phyloP scores from a whole-genome alignment of 129 eudicot genomes.

The Gnaphalium uliginosum region DNA sequence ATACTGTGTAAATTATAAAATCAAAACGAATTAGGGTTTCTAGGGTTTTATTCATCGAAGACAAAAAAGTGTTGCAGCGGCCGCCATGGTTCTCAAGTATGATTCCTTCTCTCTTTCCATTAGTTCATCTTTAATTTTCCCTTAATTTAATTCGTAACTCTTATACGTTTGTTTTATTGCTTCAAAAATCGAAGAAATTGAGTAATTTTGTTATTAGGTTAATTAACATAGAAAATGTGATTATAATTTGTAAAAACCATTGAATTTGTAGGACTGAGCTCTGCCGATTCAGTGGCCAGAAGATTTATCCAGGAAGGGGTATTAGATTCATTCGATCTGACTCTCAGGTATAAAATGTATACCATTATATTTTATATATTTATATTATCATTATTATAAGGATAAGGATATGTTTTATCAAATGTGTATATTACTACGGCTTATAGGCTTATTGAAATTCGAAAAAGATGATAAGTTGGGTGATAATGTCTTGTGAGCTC shows the following conservation, averaged over 20 bases:
- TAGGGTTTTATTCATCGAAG: constrained; percentile 26
- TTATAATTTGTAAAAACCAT: neutral
- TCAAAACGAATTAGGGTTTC: constrained; percentile 27
- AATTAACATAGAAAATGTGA: no score
- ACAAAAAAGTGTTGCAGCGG: constrained; percentile 24
- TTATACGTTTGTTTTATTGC: neutral
- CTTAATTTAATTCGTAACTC: neutral
- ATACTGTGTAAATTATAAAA: neutral
- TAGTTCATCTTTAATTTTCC: neutral
- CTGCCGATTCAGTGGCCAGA: constrained; percentile 79
- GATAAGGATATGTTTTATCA: no score
- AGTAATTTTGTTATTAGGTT: neutral
- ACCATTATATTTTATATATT: no score
- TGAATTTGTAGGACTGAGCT: constrained; percentile 56
- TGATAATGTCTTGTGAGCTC: no score
- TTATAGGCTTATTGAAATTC: neutral
- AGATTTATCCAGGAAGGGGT: constrained; percentile 82
- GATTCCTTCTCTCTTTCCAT: neutral
- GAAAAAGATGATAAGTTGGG: neutral
- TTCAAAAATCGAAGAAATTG: neutral
- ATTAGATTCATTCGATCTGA: constrained; percentile 72
- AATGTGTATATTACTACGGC: no score
- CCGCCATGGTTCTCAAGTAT: constrained; percentile 44
- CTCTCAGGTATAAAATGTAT: constrained; percentile 48
- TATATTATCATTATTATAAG: no score